Evolutionary conservation across 345 rosid species (phyloP).

Genomic region (Citrus trifoliata): DNA sequence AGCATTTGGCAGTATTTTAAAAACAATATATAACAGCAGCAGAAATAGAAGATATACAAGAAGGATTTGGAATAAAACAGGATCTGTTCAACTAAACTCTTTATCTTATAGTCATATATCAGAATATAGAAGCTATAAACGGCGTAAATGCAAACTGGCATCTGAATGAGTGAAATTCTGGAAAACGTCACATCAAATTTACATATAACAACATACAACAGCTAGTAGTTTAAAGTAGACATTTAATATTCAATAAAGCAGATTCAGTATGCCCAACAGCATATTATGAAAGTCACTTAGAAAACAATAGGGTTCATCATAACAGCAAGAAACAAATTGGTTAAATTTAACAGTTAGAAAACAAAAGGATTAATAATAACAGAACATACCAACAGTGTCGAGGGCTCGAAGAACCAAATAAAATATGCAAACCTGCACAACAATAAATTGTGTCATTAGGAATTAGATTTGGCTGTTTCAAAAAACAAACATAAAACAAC

Average conservation of each 20-base stretch:
- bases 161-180: neutral
- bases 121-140: neutral
- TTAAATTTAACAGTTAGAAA: neutral
- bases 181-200: neutral
- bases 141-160: neutral
- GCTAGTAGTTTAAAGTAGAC: neutral
- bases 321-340: neutral
- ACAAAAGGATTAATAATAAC: constrained; percentile 6
- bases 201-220: neutral
- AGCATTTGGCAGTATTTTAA: neutral
- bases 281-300: constrained; percentile 8
- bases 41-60: neutral
- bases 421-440: constrained; percentile 81
- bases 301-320: constrained; percentile 7
- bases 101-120: neutral
- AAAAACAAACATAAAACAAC: neutral
- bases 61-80: neutral
- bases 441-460: neutral
- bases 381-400: constrained; percentile 85
- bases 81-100: neutral
- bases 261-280: neutral
- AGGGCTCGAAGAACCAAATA: constrained; percentile 96
- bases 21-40: neutral
- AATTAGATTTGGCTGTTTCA: neutral
- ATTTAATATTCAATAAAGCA: neutral